phyloP scores from a whole-genome alignment of 371 early-diverging fungal species.

The Racocetra persica region DNA sequence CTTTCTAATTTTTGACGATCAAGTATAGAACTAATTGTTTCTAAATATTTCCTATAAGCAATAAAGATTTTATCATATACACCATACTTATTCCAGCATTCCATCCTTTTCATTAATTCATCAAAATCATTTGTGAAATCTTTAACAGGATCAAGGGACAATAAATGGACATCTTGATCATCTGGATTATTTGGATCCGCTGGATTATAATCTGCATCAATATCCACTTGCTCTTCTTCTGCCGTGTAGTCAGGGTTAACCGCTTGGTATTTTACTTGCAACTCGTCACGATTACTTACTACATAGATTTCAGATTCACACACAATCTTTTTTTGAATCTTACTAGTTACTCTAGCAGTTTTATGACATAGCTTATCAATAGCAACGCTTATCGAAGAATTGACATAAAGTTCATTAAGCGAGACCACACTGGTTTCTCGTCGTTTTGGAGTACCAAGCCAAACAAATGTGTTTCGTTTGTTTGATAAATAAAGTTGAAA shows the following conservation, averaged over 20 bases:
- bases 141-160: background rate
- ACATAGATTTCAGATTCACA: constrained; percentile 8
- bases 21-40: background rate
- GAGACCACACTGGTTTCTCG: background rate
- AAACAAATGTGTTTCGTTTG: constrained; percentile 3
- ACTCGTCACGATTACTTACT: background rate
- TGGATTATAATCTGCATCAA: constrained; percentile 13
- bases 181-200: background rate
- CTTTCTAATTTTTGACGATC: background rate
- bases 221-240: background rate
- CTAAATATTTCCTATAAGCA: background rate
- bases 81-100: constrained; percentile 13
- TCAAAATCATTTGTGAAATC: background rate
- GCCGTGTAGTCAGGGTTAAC: background rate
- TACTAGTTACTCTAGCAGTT: background rate
- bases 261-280: background rate
- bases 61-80: background rate
- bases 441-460: background rate
- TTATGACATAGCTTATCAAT: background rate
- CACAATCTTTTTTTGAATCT: background rate
- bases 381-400: background rate
- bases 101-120: background rate
- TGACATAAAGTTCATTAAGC: background rate
- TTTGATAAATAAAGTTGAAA: background rate
- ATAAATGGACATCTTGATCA: background rate